These are phyloP conservation scores for Diplosphaera chodatii DNA, from an alignment of 139 green algal genomes.

Conservation along the genomic window DNA sequence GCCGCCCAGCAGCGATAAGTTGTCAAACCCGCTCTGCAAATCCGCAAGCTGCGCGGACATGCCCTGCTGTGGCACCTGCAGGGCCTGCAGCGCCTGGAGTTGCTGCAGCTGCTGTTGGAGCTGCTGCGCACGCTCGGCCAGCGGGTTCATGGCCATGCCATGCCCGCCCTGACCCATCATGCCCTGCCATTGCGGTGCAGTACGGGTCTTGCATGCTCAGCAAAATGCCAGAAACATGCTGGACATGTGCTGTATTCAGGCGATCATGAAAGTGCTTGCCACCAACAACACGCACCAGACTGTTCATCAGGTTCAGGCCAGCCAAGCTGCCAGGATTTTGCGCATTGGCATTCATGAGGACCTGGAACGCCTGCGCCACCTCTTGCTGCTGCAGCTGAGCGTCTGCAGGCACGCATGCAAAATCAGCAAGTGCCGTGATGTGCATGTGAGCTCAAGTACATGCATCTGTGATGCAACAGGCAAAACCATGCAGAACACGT, in stretches of 20 bases:
- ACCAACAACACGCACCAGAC: not conserved
- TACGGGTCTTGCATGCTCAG: too few relatives aligned
- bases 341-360: constrained; percentile 24
- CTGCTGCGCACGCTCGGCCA: constrained; percentile 1
- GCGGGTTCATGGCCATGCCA: not conserved
- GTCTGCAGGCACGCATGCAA: constrained; percentile 13
- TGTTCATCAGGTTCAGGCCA: constrained; percentile 7
- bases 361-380: constrained; percentile 27
- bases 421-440: too few relatives aligned
- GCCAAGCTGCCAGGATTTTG: not conserved
- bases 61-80: not conserved
- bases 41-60: not conserved
- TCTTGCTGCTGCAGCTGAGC: constrained; percentile 40
- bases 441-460: too few relatives aligned
- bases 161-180: not conserved
- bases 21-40: constrained; percentile 20
- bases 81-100: not conserved
- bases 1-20: constrained; percentile 4
- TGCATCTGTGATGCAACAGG: too few relatives aligned
- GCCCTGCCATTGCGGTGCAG: not conserved
- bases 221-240: too few relatives aligned
- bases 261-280: too few relatives aligned
- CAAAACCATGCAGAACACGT: constrained; percentile 1
- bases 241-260: too few relatives aligned
- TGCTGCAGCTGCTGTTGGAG: constrained; percentile 19